These are phyloP conservation scores for Jasminum sambac DNA, from an alignment of 257 asterid genomes.

Conservation along the genomic window DNA sequence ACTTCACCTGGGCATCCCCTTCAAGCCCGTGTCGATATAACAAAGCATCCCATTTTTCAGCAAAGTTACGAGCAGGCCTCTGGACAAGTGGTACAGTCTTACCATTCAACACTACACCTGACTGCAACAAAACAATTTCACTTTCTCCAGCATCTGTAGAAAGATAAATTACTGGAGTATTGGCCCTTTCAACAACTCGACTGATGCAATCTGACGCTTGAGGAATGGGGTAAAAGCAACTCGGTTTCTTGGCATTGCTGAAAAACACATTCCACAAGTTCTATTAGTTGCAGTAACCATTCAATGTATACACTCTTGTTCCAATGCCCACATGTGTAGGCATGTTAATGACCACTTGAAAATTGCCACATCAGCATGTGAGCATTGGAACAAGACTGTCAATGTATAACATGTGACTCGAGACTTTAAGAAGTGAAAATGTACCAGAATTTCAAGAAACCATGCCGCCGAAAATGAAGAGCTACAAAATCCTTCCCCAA, in stretches of 20 bases:
- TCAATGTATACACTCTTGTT: constrained; percentile 18
- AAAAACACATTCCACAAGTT: constrained; percentile 23
- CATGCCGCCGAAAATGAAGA: constrained; percentile 96
- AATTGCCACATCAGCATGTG: too few species aligned
- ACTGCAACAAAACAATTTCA: constrained; percentile 85
- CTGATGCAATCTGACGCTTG: constrained; percentile 97
- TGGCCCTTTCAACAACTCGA: constrained; percentile 67
- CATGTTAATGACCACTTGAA: too few species aligned
- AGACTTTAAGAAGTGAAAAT: constrained; percentile 17
- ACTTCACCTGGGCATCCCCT: constrained; percentile 79
- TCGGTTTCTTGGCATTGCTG: constrained; percentile 85
- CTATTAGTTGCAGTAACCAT: constrained; percentile 18
- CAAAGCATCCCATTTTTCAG: constrained; percentile 98
- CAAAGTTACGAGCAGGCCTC: constrained; percentile 81
- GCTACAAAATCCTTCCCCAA: constrained; percentile 81
- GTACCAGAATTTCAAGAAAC: constrained; percentile 98
- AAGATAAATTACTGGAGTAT: constrained; percentile 78
- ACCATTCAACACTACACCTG: constrained; percentile 66
- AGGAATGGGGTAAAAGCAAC: constrained; percentile 96
- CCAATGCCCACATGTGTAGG: too few species aligned
- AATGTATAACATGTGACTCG: constrained; percentile 8
- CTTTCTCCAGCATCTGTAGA: constrained; percentile 96
- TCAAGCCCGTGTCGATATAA: constrained; percentile 84
- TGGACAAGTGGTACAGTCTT: constrained; percentile 83
- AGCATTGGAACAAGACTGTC: too few species aligned